Percentiles rank a stretch among this genome's conserved stretches.
Conservation (phyloP, 352 stramenopile species). For the Phytophthora pseudosyringae region DNA sequence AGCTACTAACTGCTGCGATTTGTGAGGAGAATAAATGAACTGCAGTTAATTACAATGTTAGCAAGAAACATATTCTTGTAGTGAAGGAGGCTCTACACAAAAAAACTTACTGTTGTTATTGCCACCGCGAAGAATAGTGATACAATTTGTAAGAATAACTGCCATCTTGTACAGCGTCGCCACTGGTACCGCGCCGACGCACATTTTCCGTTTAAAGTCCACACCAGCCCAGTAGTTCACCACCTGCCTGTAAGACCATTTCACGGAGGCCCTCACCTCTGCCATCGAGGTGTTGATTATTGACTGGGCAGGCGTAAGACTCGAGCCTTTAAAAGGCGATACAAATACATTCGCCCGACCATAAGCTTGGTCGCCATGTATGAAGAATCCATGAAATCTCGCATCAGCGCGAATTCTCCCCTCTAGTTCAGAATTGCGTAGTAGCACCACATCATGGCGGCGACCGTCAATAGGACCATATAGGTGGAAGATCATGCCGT, state of each 20-base stretch:
- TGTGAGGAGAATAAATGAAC: background rate
- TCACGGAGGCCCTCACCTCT: background rate
- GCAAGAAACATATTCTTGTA: conserved; percentile 1
- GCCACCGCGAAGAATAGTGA: background rate
- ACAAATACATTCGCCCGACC: background rate
- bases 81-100: background rate
- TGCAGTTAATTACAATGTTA: background rate
- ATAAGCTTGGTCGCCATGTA: background rate
- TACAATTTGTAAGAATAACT: conserved; percentile 1
- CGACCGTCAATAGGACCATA: background rate
- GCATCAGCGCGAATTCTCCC: background rate
- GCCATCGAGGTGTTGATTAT: background rate
- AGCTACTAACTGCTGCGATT: background rate
- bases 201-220: conserved; percentile 2
- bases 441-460: background rate
- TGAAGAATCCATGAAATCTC: background rate
- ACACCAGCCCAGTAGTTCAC: background rate
- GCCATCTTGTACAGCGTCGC: background rate
- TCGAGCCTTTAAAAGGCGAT: background rate
- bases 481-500: background rate
- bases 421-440: background rate
- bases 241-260: background rate
- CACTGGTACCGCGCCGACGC: background rate
- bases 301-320: background rate
- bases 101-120: conserved; percentile 18